These are phyloP conservation scores for Talaromyces amestolkiae DNA, from an alignment of 2,329 filamentous ascomycete genomes.

Conservation along the genomic window DNA sequence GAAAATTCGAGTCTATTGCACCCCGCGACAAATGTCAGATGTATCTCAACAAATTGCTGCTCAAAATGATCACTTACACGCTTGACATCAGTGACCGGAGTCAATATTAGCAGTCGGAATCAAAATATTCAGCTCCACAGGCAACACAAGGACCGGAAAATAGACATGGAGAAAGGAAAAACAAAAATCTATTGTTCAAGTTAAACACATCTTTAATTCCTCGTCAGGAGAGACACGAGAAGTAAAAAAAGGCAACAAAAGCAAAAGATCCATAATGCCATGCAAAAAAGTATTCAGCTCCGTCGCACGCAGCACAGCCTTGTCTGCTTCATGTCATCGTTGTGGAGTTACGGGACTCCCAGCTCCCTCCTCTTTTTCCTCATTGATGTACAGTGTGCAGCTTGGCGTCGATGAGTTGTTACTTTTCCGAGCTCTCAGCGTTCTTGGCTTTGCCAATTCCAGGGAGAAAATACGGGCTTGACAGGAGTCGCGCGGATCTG, in stretches of 20 bases:
- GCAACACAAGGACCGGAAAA: not conserved
- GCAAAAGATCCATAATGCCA: not conserved
- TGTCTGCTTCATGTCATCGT: not conserved
- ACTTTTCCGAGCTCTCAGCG: not conserved
- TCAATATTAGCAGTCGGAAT: not conserved
- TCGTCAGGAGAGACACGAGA: not conserved
- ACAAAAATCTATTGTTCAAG: not conserved
- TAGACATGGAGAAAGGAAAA: not conserved
- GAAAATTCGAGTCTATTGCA: not conserved
- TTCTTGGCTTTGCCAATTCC: not conserved
- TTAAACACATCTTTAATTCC: not conserved
- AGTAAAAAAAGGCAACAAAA: not conserved
- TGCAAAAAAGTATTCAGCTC: constrained; percentile 9
- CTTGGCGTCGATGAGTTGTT: constrained; percentile 7
- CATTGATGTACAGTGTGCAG: not conserved
- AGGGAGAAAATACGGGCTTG: not conserved
- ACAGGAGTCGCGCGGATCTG: not conserved
- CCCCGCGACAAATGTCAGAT: not conserved
- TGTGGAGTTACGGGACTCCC: constrained; percentile 2
- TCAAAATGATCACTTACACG: not conserved
- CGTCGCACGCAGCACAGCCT: not conserved
- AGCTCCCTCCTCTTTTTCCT: not conserved
- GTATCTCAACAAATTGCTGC: not conserved
- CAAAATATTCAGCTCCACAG: not conserved
- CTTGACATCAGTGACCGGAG: not conserved